Percentiles rank a stretch among this genome's conserved stretches.
Conservation (phyloP, 2,329 filamentous ascomycete species). For the Onygenales sp. region DNA sequence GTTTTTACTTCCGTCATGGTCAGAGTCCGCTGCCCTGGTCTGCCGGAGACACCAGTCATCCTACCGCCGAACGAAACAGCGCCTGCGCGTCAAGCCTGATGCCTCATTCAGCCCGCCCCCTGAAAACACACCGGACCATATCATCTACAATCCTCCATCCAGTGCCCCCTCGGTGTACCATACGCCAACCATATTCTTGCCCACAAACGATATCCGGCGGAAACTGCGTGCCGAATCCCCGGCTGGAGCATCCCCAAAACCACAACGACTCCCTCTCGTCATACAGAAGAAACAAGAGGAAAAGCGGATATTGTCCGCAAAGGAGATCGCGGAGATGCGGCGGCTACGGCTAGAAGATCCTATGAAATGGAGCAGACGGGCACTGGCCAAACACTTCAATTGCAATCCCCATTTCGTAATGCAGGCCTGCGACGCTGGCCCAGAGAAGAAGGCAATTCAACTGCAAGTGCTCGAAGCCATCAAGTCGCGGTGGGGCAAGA, state of each 20-base stretch:
- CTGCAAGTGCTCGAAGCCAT: conserved; percentile 41
- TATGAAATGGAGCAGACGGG: conserved; percentile 48
- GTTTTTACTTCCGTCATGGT: conserved; percentile 31
- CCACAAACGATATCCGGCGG: conserved; percentile 46
- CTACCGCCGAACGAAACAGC: conserved; percentile 41
- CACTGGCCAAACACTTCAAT: conserved; percentile 53
- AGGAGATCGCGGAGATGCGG: conserved; percentile 52
- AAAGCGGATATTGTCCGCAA: conserved; percentile 50
- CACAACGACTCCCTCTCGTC: conserved; percentile 35
- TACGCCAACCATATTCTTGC: conserved; percentile 57
- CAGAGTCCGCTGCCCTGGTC: conserved; percentile 21
- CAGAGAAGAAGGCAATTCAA: conserved; percentile 39
- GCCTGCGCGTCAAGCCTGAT: conserved; percentile 44
- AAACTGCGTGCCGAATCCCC: conserved; percentile 33
- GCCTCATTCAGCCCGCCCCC: conserved; percentile 36
- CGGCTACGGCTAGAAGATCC: conserved; percentile 46
- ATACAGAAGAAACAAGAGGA: conserved; percentile 44
- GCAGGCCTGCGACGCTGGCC: conserved; percentile 47
- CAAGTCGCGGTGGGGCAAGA: conserved; percentile 52
- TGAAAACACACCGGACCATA: conserved; percentile 38
- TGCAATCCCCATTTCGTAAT: conserved; percentile 55
- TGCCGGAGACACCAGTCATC: conserved; percentile 39
- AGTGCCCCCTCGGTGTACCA: conserved; percentile 54
- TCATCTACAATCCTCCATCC: conserved; percentile 59
- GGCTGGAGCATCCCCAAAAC: conserved; percentile 7